These are phyloP conservation scores for Picea glauca DNA, from an alignment of 75 land plant genomes.

Conservation along the genomic window DNA sequence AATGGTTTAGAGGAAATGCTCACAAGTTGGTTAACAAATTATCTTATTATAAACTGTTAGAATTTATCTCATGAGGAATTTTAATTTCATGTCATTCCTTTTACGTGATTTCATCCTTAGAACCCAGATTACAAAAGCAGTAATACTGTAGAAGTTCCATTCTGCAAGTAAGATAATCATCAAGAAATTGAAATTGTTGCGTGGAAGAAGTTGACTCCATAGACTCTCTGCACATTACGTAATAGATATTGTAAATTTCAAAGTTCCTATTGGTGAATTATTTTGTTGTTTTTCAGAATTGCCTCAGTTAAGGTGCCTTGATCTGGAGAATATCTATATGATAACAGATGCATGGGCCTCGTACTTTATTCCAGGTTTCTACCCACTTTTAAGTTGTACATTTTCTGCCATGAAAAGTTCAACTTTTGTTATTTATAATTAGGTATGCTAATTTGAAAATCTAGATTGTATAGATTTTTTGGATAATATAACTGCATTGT, in stretches of 20 bases:
- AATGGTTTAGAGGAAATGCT: no score
- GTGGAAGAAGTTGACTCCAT: not conserved
- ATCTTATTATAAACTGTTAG: no score
- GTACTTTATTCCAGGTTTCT: conserved; percentile 15
- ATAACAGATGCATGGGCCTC: conserved; percentile 20
- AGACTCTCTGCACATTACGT: not conserved
- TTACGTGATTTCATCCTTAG: no score
- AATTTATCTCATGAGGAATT: no score
- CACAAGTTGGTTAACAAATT: no score
- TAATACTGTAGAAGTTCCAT: no score
- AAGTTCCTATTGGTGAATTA: not conserved
- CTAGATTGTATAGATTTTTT: no score
- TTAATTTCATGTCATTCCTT: no score
- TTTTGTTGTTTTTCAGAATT: conserved; percentile 17
- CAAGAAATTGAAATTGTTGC: not conserved
- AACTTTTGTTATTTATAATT: not conserved
- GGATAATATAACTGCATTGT: no score
- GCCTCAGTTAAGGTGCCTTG: conserved; percentile 25
- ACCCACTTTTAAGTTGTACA: not conserved
- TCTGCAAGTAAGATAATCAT: no score
- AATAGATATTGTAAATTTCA: not conserved
- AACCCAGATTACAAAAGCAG: no score
- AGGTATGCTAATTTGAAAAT: no score
- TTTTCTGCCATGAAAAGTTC: not conserved
- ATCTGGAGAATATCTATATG: conserved; percentile 17